Conservation (phyloP, 106 monocot species). For the Acorus calamus region DNA sequence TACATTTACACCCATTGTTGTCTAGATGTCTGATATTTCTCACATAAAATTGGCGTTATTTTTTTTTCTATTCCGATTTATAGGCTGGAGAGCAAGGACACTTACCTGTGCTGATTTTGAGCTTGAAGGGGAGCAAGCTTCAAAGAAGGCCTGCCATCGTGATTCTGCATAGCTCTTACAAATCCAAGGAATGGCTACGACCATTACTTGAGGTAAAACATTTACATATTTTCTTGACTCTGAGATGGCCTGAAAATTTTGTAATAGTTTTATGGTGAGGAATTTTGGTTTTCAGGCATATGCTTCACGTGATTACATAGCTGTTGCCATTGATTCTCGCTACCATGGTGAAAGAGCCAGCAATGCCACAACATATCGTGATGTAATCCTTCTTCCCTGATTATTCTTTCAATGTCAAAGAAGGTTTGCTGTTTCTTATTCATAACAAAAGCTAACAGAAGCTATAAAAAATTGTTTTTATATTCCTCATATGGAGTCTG, state of each 20-base stretch:
- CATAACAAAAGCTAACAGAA: too few species aligned
- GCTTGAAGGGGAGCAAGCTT: slow-evolving; percentile 33
- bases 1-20: too few species aligned
- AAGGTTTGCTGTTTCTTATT: too few species aligned
- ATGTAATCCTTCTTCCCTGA: slow-evolving; percentile 28
- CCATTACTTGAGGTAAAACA: slow-evolving; percentile 80
- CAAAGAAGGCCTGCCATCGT: slow-evolving; percentile 71
- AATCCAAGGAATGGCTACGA: slow-evolving; percentile 88
- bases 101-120: slow-evolving; percentile 73
- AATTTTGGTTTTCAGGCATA: slow-evolving; percentile 54
- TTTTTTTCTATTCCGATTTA: neutral
- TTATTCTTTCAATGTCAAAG: too few species aligned
- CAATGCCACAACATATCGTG: slow-evolving; percentile 51
- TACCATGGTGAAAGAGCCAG: slow-evolving; percentile 95
- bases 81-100: slow-evolving; percentile 86
- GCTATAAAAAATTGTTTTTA: too few species aligned
- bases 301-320: slow-evolving; percentile 85
- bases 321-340: slow-evolving; percentile 87
- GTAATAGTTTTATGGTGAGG: neutral
- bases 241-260: neutral
- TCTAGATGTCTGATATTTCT: too few species aligned
- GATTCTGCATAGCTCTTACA: slow-evolving; percentile 84
- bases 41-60: slow-evolving; percentile 1
- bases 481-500: too few species aligned
- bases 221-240: neutral